Conservation (phyloP, 345 rosid species). For the Brassica nigra region DNA sequence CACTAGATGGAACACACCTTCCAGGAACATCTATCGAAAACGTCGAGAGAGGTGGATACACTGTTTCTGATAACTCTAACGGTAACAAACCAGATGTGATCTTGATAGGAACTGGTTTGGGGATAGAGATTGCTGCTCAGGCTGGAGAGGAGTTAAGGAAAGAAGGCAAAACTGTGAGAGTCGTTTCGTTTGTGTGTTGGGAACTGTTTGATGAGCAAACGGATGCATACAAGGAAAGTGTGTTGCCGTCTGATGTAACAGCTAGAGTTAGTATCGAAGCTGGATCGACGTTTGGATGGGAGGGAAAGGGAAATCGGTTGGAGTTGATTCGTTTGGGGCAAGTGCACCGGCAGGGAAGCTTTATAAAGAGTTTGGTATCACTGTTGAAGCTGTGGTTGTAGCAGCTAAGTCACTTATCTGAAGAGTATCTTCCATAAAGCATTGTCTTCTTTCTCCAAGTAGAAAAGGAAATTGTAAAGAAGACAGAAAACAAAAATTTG, state of each 20-base stretch:
- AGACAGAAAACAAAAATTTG: too few species aligned
- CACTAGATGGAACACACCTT: constrained; percentile 68
- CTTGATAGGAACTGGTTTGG: constrained; percentile 93
- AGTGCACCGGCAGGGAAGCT: constrained; percentile 87
- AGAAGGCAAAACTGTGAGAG: constrained; percentile 82
- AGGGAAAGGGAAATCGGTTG: constrained; percentile 76
- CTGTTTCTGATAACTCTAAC: constrained; percentile 76
- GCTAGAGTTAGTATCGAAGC: constrained; percentile 96
- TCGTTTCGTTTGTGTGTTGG: constrained; percentile 87
- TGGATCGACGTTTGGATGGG: constrained; percentile 94
- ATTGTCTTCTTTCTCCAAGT: too few species aligned
- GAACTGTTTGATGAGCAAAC: constrained; percentile 83
- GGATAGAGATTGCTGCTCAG: constrained; percentile 70
- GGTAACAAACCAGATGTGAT: constrained; percentile 90
- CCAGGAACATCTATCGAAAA: constrained; percentile 88
- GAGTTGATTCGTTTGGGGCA: constrained; percentile 85
- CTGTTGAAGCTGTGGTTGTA: constrained; percentile 69
- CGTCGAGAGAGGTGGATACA: constrained; percentile 88
- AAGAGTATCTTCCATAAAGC: too few species aligned
- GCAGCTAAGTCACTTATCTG: constrained; percentile 56
- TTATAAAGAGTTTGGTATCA: constrained; percentile 81
- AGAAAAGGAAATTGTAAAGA: too few species aligned
- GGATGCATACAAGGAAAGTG: constrained; percentile 84
- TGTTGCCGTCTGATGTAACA: constrained; percentile 68
- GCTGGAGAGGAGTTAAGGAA: constrained; percentile 72